A percentile compares a stretch with the other conserved stretches of the same genome.
Conservation (phyloP, 768 basidiomycete genomes). For the Rhodosporidiobolus odoratus region DNA sequence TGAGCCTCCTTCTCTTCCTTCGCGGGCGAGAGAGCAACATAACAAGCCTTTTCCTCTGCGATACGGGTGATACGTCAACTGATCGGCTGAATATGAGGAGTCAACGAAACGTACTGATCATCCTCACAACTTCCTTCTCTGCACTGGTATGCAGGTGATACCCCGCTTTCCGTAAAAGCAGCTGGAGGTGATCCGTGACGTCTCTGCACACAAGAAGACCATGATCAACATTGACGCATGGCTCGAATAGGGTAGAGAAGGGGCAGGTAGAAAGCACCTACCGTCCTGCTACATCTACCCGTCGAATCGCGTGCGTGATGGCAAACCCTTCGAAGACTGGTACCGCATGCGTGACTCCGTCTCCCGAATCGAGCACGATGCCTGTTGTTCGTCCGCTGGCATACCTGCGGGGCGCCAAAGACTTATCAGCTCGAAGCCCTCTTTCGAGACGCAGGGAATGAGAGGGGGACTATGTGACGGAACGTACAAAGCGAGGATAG, state of each 20-base stretch:
- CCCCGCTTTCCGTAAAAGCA: constrained; percentile 87
- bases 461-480: background rate
- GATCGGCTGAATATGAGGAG: background rate
- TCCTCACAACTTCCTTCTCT: constrained; percentile 91
- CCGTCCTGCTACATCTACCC: constrained; percentile 92
- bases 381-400: constrained; percentile 97
- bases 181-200: constrained; percentile 91
- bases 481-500: constrained; percentile 85
- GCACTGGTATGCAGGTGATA: constrained; percentile 94
- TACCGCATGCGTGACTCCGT: constrained; percentile 97
- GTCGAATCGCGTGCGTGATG: constrained; percentile 94
- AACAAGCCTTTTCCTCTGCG: constrained; percentile 85
- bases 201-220: constrained; percentile 56
- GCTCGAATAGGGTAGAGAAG: too few relatives aligned
- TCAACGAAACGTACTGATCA: constrained; percentile 56
- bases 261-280: background rate
- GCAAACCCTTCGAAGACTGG: constrained; percentile 99
- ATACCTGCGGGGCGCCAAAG: constrained; percentile 58
- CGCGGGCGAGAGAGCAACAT: constrained; percentile 80
- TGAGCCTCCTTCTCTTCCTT: constrained; percentile 89
- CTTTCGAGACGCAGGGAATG: background rate
- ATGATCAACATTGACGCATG: background rate
- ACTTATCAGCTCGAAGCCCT: background rate
- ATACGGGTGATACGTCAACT: background rate
- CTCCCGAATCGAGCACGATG: constrained; percentile 97